Evolutionary conservation across 805 yeast genomes (phyloP).

Genomic region (Sugiyamaella marilandica): DNA sequence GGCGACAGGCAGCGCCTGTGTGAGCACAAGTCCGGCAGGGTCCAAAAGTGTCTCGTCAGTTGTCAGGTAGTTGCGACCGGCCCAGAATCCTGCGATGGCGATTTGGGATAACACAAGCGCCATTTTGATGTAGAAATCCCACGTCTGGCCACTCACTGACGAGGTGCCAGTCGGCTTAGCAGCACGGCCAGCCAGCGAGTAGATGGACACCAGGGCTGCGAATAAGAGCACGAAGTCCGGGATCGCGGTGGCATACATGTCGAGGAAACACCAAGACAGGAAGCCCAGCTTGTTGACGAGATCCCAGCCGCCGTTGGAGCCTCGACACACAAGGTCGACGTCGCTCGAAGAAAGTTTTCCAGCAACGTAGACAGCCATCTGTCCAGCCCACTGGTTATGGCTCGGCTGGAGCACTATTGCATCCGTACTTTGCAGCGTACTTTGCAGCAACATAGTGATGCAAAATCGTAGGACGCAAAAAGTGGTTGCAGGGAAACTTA

Average conservation of each 20-base stretch:
- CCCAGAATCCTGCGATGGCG: background rate
- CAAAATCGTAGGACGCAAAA: background rate
- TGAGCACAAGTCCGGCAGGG: background rate
- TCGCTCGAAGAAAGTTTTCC: background rate
- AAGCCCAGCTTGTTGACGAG: conserved; percentile 2
- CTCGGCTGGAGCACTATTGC: background rate
- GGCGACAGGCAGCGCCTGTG: background rate
- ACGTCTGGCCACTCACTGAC: background rate
- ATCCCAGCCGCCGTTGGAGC: conserved; percentile 1
- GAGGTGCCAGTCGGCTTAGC: conserved; percentile 3
- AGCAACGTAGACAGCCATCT: background rate
- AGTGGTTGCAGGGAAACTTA: too few species aligned
- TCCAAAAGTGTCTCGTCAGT: background rate
- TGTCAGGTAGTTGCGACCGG: background rate
- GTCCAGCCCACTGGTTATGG: background rate
- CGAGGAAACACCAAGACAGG: conserved; percentile 14
- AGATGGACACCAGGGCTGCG: background rate
- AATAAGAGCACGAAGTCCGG: conserved; percentile 8
- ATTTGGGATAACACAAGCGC: background rate
- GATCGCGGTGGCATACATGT: conserved; percentile 8
- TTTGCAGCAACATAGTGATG: background rate
- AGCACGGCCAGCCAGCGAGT: background rate
- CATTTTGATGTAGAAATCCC: background rate
- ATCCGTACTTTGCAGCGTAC: too few species aligned
- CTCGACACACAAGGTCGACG: background rate